Evolutionary conservation across 805 yeast genomes (phyloP).

Genomic region (Cyberlindnera mississippiensis): DNA sequence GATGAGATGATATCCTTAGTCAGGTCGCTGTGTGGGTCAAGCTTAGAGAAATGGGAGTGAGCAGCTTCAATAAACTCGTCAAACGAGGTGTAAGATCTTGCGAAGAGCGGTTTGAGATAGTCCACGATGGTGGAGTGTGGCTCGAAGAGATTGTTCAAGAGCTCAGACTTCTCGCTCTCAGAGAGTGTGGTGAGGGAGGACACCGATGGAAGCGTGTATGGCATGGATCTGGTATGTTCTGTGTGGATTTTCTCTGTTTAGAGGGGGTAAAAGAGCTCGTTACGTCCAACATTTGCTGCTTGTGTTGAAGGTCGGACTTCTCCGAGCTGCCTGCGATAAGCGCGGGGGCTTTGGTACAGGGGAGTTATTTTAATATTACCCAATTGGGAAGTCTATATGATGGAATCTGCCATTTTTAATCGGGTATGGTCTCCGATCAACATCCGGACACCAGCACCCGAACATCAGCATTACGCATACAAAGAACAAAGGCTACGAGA

Average conservation of each 20-base stretch:
- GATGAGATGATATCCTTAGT: slow-evolving; percentile 66
- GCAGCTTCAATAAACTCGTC: slow-evolving; percentile 18
- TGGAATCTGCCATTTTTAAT: no score
- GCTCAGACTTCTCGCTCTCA: slow-evolving; percentile 30
- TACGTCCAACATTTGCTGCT: no score
- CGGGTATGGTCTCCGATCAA: neutral
- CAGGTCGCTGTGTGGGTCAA: slow-evolving; percentile 15
- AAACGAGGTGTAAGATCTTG: slow-evolving; percentile 8
- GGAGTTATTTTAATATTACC: no score
- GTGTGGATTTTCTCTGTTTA: no score
- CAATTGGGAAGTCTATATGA: no score
- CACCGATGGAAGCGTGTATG: slow-evolving; percentile 33
- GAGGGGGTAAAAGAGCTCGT: no score
- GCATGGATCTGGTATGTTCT: no score
- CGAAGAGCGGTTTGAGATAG: slow-evolving; percentile 18
- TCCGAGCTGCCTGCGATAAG: no score
- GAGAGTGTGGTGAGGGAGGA: slow-evolving; percentile 23
- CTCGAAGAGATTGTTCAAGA: slow-evolving; percentile 36
- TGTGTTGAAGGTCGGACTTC: no score
- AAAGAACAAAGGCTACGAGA: neutral
- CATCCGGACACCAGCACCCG: neutral
- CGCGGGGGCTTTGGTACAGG: no score
- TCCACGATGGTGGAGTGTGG: slow-evolving; percentile 20
- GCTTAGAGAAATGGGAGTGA: slow-evolving; percentile 8
- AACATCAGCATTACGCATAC: neutral